phyloP scores from a whole-genome alignment of 306 rosid genomes.

The Casuarina glauca region DNA sequence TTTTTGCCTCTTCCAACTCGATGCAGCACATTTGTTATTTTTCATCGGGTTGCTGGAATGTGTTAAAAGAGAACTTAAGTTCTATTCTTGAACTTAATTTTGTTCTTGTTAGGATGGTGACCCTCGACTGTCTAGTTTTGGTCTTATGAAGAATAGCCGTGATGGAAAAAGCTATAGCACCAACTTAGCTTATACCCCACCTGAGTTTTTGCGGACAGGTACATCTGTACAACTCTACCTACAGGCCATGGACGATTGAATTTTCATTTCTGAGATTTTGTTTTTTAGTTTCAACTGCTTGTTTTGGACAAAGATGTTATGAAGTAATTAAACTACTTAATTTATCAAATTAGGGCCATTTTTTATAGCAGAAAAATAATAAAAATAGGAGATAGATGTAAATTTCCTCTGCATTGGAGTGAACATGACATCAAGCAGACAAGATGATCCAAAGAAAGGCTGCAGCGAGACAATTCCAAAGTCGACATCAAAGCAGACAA shows the following conservation, averaged over 20 bases:
- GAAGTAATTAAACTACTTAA: not conserved
- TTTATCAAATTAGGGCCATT: not conserved
- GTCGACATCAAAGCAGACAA: not conserved
- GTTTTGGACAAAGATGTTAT: not conserved
- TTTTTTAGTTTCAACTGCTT: not conserved
- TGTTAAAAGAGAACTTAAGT: not conserved
- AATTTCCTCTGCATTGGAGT: not conserved
- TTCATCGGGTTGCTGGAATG: not conserved
- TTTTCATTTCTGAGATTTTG: not conserved
- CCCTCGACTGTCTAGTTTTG: conserved; percentile 92
- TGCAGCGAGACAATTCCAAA: not conserved
- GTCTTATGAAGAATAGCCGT: conserved; percentile 92
- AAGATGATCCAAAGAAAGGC: not conserved
- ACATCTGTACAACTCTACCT: not conserved
- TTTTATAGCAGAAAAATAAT: conserved; percentile 4
- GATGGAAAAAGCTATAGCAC: conserved; percentile 99
- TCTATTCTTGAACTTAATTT: not conserved
- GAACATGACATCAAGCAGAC: not conserved
- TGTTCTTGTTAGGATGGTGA: conserved; percentile 77
- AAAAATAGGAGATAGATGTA: not conserved
- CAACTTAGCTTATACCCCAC: conserved; percentile 92
- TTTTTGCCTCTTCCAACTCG: not conserved
- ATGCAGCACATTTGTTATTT: not conserved
- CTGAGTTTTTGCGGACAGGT: conserved; percentile 92
- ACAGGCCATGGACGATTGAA: not conserved